Percentiles rank a stretch among this genome's conserved stretches.
phyloP scores from a whole-genome alignment of 805 yeast genomes.

The Wickerhamomyces rabaulensis region DNA sequence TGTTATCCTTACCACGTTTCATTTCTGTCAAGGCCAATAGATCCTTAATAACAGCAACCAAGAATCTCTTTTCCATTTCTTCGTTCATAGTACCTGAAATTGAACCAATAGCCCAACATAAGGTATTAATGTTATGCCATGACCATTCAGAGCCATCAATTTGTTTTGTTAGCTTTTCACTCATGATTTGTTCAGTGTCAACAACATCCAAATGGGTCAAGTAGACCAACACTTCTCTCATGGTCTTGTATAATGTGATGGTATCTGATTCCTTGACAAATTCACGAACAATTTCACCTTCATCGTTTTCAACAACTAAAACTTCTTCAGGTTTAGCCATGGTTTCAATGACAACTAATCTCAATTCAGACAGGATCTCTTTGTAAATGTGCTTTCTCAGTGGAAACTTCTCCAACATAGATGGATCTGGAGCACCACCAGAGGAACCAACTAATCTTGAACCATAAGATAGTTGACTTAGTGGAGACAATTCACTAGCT shows the following conservation, averaged over 20 bases:
- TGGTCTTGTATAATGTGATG: conserved; percentile 87
- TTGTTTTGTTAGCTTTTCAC: conserved; percentile 83
- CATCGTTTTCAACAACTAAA: conserved; percentile 93
- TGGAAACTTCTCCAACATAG: conserved; percentile 67
- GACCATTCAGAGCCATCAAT: conserved; percentile 98
- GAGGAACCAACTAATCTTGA: conserved; percentile 32
- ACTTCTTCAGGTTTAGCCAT: conserved; percentile 99
- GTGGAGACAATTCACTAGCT: conserved; percentile 62
- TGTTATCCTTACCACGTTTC: conserved; percentile 96
- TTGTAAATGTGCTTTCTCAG: conserved; percentile 82
- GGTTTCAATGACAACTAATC: conserved; percentile 91
- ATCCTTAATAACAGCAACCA: conserved; percentile 91
- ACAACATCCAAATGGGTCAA: conserved; percentile 92
- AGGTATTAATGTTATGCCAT: conserved; percentile 94
- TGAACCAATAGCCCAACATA: conserved; percentile 99
- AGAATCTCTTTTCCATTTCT: conserved; percentile 91
- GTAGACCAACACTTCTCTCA: conserved; percentile 93
- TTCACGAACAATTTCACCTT: conserved; percentile 97
- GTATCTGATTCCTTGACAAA: conserved; percentile 97
- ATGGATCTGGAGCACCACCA: conserved; percentile 87
- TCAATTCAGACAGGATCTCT: conserved; percentile 71
- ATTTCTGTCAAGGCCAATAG: conserved; percentile 86
- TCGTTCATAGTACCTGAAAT: conserved; percentile 98
- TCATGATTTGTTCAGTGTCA: conserved; percentile 93
- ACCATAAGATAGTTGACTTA: conserved; percentile 59